These are phyloP conservation scores for Diaporthe helianthi DNA, from an alignment of 2,329 filamentous ascomycete species.

Conservation along the genomic window DNA sequence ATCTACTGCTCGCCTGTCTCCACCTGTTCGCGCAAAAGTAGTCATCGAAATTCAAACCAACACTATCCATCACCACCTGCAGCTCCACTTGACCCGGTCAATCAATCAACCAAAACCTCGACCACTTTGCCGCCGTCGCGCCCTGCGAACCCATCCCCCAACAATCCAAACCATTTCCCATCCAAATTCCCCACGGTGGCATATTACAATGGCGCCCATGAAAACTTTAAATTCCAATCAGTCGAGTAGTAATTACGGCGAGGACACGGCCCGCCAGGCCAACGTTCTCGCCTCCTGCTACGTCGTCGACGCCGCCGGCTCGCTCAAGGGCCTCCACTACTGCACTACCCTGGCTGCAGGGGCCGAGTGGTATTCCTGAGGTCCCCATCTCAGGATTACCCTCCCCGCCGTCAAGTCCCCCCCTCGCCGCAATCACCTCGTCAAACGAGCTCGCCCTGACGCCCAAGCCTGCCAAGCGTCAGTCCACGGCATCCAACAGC, in stretches of 20 bases:
- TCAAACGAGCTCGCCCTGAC: conserved; percentile 71
- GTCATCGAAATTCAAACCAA: neutral
- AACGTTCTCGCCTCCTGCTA: conserved; percentile 93
- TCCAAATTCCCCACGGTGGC: conserved; percentile 40
- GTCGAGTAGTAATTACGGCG: conserved; percentile 82
- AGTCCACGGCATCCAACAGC: conserved; percentile 47
- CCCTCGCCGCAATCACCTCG: conserved; percentile 77
- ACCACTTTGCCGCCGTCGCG: neutral
- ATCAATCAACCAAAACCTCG: neutral
- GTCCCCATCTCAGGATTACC: conserved; percentile 84
- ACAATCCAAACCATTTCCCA: conserved; percentile 3
- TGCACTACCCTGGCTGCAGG: conserved; percentile 89
- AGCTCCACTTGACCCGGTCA: conserved; percentile 17
- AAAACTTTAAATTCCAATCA: conserved; percentile 72
- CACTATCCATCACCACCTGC: neutral
- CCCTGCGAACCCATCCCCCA: neutral
- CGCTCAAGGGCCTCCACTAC: conserved; percentile 88
- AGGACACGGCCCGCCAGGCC: conserved; percentile 67
- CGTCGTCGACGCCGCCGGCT: conserved; percentile 75
- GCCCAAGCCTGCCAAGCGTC: conserved; percentile 59
- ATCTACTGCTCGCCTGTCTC: conserved; percentile 10
- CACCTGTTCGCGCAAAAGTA: conserved; percentile 21
- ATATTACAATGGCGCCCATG: conserved; percentile 68
- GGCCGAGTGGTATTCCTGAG: conserved; percentile 96
- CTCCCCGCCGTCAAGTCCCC: conserved; percentile 87